Evolutionary conservation across 345 rosid species (phyloP).

Genomic region (Boechera divaricarpa): DNA sequence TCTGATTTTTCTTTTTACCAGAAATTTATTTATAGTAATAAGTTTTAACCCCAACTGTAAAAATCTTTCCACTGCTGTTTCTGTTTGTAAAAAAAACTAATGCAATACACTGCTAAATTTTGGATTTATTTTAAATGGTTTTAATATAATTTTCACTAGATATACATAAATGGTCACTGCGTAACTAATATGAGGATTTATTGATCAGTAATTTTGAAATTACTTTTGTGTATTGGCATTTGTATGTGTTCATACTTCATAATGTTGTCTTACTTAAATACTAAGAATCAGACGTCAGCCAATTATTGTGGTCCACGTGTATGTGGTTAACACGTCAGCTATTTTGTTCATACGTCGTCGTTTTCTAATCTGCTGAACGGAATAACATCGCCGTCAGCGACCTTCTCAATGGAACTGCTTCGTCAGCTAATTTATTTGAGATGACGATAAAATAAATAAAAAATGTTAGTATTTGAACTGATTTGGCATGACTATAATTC

Average conservation of each 20-base stretch:
- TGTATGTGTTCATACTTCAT: not conserved
- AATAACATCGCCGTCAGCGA: constrained; percentile 28
- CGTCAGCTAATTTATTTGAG: constrained; percentile 17
- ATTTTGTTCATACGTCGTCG: constrained; percentile 29
- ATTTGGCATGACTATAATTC: constrained; percentile 30
- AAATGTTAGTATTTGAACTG: constrained; percentile 20
- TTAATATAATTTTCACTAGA: not conserved
- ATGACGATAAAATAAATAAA: constrained; percentile 33
- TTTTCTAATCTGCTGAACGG: constrained; percentile 17
- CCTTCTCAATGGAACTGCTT: constrained; percentile 27
- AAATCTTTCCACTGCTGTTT: not conserved
- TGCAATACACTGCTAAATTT: not conserved
- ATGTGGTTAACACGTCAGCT: constrained; percentile 31
- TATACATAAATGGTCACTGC: not conserved
- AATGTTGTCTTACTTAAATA: not conserved
- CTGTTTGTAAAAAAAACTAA: not conserved
- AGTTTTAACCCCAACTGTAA: constrained; percentile 3
- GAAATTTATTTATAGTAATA: not conserved
- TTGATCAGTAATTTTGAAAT: not conserved
- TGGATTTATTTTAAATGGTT: not conserved
- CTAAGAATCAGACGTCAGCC: constrained; percentile 16
- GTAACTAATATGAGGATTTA: not conserved
- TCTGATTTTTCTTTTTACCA: not conserved
- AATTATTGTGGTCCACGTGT: constrained; percentile 23
- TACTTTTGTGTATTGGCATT: not conserved